A percentile compares a stretch with the other conserved stretches of the same genome.
phyloP scores from a whole-genome alignment of 2,329 filamentous ascomycete genomes.

The Didymella pomorum region DNA sequence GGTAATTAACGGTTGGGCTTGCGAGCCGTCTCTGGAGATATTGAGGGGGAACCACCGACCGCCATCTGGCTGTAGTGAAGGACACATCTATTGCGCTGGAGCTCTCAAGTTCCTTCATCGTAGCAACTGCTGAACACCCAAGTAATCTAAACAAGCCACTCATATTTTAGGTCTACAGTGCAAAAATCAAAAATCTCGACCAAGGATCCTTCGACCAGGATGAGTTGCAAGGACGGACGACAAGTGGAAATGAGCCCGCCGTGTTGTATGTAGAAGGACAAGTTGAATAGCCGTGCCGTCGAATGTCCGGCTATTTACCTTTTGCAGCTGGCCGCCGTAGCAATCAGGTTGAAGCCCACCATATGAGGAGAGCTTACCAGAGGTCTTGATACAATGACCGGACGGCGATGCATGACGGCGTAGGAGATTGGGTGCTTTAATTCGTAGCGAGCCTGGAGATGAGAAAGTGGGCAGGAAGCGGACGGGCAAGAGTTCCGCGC shows the following conservation, averaged over 20 bases:
- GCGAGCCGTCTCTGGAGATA: background rate
- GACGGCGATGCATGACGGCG: background rate
- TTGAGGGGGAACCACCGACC: background rate
- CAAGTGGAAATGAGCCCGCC: background rate
- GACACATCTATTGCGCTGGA: background rate
- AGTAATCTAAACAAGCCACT: background rate
- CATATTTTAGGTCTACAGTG: background rate
- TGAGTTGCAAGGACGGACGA: background rate
- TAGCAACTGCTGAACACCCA: background rate
- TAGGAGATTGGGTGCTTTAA: background rate
- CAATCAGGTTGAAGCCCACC: background rate
- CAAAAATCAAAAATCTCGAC: background rate
- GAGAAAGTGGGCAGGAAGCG: background rate
- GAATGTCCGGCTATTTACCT: background rate
- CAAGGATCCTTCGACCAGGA: background rate
- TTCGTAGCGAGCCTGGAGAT: background rate
- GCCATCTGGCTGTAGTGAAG: background rate
- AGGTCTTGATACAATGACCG: background rate
- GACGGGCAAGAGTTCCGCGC: background rate
- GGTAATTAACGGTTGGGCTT: background rate
- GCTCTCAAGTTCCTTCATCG: background rate
- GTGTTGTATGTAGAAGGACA: background rate
- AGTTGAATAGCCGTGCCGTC: background rate
- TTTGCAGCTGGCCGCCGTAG: background rate
- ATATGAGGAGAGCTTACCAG: background rate